A percentile compares a stretch with the other conserved stretches of the same genome.
These are phyloP conservation scores for Rhizopus sp. DNA, from an alignment of 371 early-diverging fungal species.

Conservation along the genomic window DNA sequence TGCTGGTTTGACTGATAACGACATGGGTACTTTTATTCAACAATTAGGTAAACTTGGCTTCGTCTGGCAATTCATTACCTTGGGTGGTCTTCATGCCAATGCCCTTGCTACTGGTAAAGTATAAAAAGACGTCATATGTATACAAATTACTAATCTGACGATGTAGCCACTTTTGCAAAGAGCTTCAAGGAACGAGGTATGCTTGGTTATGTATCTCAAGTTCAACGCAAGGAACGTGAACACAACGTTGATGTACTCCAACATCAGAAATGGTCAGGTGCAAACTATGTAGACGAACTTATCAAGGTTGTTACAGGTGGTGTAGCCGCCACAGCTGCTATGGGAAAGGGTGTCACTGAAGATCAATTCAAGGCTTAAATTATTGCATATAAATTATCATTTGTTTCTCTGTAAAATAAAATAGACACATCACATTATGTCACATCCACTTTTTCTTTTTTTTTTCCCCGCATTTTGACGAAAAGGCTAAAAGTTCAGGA, in stretches of 20 bases:
- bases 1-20: conserved; percentile 91
- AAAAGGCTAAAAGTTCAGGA: no score
- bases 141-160: no score
- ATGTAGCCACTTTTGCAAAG: conserved; percentile 83
- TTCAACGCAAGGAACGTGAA: conserved; percentile 94
- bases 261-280: conserved; percentile 99
- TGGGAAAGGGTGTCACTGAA: conserved; percentile 94
- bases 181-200: conserved; percentile 90
- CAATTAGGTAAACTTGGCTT: conserved; percentile 93
- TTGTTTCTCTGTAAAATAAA: no score
- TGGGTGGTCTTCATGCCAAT: conserved; percentile 96
- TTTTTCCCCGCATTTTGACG: no score
- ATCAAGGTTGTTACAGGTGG: conserved; percentile 94
- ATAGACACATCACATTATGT: no score
- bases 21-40: conserved; percentile 82
- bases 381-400: no score
- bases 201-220: conserved; percentile 92
- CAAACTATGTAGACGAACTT: conserved; percentile 90
- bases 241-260: conserved; percentile 91
- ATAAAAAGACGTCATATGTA: no score
- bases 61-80: conserved; percentile 97
- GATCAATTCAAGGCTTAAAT: conserved; percentile 63
- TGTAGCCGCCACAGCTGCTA: conserved; percentile 94
- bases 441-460: no score
- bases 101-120: conserved; percentile 60